Conservation (phyloP, 129 eudicot genomes). For the Oenanthe sinensis region DNA sequence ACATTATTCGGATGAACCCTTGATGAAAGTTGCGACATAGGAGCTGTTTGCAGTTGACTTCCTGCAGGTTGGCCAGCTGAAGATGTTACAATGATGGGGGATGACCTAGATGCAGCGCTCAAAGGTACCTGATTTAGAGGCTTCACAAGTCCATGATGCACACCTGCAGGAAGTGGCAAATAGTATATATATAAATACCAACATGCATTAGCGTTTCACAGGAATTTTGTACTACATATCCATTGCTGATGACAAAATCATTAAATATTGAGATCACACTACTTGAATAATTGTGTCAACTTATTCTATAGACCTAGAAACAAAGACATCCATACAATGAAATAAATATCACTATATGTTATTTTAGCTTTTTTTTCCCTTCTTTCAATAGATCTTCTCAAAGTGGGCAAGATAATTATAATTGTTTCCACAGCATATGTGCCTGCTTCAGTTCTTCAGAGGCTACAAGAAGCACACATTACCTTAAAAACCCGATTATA, state of each 20-base stretch:
- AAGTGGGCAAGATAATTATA: neutral
- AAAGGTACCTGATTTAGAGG: slow-evolving; percentile 22
- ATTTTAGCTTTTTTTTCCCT: no score
- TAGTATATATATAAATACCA: neutral
- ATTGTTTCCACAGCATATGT: neutral
- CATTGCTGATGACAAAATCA: neutral
- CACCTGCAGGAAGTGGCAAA: slow-evolving; percentile 20
- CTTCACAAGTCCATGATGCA: slow-evolving; percentile 24
- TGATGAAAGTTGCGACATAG: slow-evolving; percentile 12
- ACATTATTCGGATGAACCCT: slow-evolving; percentile 15
- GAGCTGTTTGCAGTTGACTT: neutral
- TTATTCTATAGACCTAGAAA: neutral
- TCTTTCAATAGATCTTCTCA: neutral
- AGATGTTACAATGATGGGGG: slow-evolving; percentile 18
- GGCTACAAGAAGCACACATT: neutral
- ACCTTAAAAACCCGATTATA: neutral
- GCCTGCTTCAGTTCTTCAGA: neutral
- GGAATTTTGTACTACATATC: neutral
- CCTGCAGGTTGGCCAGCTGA: slow-evolving; percentile 25
- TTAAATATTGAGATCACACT: neutral
- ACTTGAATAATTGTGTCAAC: neutral
- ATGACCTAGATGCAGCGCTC: slow-evolving; percentile 18
- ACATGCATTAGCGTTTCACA: neutral
- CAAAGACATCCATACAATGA: neutral
- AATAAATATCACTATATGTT: neutral